Evolutionary conservation across 305 asterid genomes (phyloP).

Genomic region (Solanum hybrid): DNA sequence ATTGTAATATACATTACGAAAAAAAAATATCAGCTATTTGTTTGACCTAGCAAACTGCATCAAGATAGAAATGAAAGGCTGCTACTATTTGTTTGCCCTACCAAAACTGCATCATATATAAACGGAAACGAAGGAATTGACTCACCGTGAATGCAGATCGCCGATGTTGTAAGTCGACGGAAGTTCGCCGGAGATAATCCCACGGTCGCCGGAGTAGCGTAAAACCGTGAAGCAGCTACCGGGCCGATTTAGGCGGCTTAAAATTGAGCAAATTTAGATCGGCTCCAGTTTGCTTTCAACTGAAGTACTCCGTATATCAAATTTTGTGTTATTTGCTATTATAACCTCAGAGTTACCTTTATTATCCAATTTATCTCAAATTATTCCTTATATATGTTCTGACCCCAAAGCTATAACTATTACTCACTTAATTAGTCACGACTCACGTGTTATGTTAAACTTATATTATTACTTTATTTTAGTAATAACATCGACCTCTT

Average conservation of each 20-base stretch:
- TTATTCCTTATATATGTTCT: background rate
- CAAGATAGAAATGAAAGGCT: background rate
- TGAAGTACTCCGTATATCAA: background rate
- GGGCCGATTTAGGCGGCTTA: background rate
- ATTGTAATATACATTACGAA: background rate
- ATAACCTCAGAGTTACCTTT: background rate
- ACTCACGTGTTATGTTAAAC: too few species aligned
- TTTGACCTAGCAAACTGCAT: background rate
- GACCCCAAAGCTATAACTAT: background rate
- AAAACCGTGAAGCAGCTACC: background rate
- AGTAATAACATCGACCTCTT: too few species aligned
- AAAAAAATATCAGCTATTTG: background rate
- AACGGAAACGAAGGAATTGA: background rate
- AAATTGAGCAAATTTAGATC: background rate
- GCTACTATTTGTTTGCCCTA: background rate
- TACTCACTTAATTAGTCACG: background rate
- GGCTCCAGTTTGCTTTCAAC: background rate
- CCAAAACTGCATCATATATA: background rate
- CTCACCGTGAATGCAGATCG: background rate
- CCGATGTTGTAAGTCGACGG: too few species aligned
- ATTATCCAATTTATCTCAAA: background rate
- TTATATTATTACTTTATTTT: too few species aligned
- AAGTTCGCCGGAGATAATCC: background rate
- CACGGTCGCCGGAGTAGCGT: background rate
- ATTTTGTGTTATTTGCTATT: background rate